Evolutionary conservation across 2,329 filamentous ascomycete species (phyloP), one percentile per base, ranked within the genome.

Genomic region (Calonectria fujianensis): DNA sequence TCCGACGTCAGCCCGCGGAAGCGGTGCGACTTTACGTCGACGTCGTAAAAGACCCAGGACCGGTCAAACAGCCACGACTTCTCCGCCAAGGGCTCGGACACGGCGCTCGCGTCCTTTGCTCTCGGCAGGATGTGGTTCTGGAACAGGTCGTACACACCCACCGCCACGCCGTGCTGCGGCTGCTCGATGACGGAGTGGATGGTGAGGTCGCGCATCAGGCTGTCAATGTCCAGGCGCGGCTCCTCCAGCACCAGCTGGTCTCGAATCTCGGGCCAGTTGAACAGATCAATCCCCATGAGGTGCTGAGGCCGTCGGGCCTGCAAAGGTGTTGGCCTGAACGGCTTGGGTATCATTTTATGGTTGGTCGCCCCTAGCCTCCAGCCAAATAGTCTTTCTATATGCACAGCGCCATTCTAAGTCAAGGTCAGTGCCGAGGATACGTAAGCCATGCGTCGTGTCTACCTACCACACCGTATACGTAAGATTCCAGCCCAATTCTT

Each of bases 261-360:
- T 18, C 57, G 57, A 20, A 63, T 63, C 24, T 63, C 57, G 57
- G 57, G 57, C 57, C 57, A 63, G n/a, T 63, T 63, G 8, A 63
- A 63, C 14, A 63, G 11, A 18, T 63, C 57, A 8, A 63, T 63
- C 1, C 35, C 35, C 57, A 63, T 63, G 14, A 41, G 24, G 14
- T 63, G 57, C 3, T 63, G 57, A 4, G 57, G 57, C 11, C 57
- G 57, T 27, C 57, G 35, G 4, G n/a, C 39, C n/a, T 63, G 57
- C 5, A 63, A 29, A 11, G 57, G 57, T 18, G 57, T 63, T 2
- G 57, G 57, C 37, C 24, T 39, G 13, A 63, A 63, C 24, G 57
- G 57, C 9, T 63, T 63, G n/a, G 57, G 57, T 10, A 63, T 27
- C 7, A 41, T 13, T 6, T 41, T 63, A 24, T 24, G 57, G 24